Evolutionary conservation across 1,284 basidiomycete species (phyloP).

Genomic region (Pseudozyma thailandica): DNA sequence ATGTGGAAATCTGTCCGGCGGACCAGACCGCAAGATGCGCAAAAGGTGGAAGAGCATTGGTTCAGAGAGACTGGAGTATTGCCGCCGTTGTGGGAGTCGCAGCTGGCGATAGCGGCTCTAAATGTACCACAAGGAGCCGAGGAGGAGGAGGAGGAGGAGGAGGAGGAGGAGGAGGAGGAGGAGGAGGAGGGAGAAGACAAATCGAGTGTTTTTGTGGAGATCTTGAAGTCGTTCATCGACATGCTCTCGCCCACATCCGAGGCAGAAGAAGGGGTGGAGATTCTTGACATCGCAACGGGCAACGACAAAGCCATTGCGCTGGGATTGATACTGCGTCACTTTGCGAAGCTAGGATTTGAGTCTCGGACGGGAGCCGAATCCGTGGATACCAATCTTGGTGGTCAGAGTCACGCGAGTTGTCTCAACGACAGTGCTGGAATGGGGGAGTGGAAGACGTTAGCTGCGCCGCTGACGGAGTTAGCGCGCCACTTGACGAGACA

Average conservation of each 20-base stretch:
- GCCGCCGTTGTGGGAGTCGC: constrained; percentile 32
- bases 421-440: neutral
- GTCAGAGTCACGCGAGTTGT: constrained; percentile 26
- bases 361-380: constrained; percentile 1
- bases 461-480: constrained; percentile 6
- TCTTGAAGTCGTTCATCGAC: constrained; percentile 30
- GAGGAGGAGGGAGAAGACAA: neutral
- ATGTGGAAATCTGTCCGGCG: constrained; percentile 34
- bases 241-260: constrained; percentile 12
- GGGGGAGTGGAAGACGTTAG: neutral
- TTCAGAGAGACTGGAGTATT: constrained; percentile 32
- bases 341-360: constrained; percentile 20
- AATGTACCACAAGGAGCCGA: neutral
- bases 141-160: neutral
- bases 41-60: constrained; percentile 48
- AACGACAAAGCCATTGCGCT: constrained; percentile 19
- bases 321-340: constrained; percentile 30
- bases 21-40: constrained; percentile 22
- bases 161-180: neutral
- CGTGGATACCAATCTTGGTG: neutral
- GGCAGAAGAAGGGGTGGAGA: neutral
- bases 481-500: neutral
- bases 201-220: constrained; percentile 5
- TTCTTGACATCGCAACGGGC: neutral
- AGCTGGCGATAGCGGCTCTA: neutral